A percentile compares a stretch with the other conserved stretches of the same genome.
Conservation (phyloP, 768 basidiomycete species). For the Lentinula sp. region DNA sequence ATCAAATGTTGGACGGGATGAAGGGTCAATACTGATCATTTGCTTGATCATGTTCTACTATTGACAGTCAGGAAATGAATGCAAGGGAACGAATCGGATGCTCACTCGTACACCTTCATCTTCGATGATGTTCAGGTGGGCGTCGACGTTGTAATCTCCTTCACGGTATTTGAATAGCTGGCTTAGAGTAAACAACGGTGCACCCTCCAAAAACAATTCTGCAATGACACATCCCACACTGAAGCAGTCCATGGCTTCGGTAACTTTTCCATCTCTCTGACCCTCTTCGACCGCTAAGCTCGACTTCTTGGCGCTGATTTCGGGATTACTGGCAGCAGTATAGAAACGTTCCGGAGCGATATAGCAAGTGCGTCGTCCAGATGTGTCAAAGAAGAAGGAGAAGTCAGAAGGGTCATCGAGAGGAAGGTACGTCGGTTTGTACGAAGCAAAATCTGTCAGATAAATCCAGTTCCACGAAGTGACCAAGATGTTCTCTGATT, state of each 20-base stretch:
- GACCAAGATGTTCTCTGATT: constrained; percentile 94
- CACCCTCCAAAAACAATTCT: constrained; percentile 93
- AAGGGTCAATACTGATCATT: constrained; percentile 84
- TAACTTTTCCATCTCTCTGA: constrained; percentile 74
- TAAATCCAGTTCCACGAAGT: constrained; percentile 96
- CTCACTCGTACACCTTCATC: constrained; percentile 80
- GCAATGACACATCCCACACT: constrained; percentile 92
- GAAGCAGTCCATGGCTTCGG: constrained; percentile 97
- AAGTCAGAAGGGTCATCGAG: constrained; percentile 97
- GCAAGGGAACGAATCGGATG: not conserved
- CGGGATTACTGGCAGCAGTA: constrained; percentile 59
- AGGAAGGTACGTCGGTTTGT: constrained; percentile 93
- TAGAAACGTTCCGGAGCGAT: constrained; percentile 96
- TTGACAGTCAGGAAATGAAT: constrained; percentile 18
- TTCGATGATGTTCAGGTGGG: constrained; percentile 66
- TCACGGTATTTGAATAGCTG: constrained; percentile 93
- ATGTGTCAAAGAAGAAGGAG: constrained; percentile 96
- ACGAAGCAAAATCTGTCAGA: constrained; percentile 90
- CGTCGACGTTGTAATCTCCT: constrained; percentile 74
- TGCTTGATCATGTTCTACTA: constrained; percentile 76
- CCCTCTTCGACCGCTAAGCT: constrained; percentile 50
- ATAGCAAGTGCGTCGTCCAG: constrained; percentile 90
- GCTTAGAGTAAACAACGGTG: constrained; percentile 87
- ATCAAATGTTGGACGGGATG: constrained; percentile 76
- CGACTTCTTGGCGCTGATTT: constrained; percentile 64